Percentiles rank a stretch among this genome's conserved stretches.
These are phyloP conservation scores for Trichopus zeylanicus DNA, from an alignment of 116 monocot species.

Conservation along the genomic window DNA sequence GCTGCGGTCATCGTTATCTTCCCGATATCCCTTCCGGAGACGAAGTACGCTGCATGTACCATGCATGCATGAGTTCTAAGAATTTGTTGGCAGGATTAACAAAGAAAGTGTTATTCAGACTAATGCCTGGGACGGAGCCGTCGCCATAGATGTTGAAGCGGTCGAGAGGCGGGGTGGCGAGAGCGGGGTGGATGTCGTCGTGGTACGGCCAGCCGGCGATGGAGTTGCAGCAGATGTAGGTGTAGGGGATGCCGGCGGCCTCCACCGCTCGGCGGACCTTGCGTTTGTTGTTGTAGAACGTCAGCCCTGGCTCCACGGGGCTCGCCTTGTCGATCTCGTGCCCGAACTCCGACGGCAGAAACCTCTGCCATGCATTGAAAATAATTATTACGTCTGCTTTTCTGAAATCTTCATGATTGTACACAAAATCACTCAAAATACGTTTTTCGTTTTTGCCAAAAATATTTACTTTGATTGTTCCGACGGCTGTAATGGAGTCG, in stretches of 20 bases:
- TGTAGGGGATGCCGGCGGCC: conserved; percentile 39
- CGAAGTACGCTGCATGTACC: conserved; percentile 34
- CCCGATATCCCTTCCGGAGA: conserved; percentile 41
- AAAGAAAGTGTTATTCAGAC: neutral
- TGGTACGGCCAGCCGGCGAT: conserved; percentile 46
- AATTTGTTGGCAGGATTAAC: neutral
- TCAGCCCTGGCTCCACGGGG: conserved; percentile 39
- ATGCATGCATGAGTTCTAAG: neutral
- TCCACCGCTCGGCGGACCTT: conserved; percentile 37
- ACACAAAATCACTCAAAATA: no score
- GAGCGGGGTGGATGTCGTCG: conserved; percentile 31
- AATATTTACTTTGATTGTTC: conserved; percentile 27
- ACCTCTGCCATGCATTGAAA: conserved; percentile 32
- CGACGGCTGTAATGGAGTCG: conserved; percentile 26
- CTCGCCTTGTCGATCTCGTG: conserved; percentile 44
- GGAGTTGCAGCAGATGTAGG: conserved; percentile 54
- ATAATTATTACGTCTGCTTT: no score
- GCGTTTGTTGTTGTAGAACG: conserved; percentile 30
- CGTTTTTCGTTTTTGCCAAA: neutral
- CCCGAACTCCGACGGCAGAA: conserved; percentile 63
- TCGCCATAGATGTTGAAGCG: conserved; percentile 40
- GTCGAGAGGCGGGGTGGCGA: conserved; percentile 27
- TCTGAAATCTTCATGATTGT: no score
- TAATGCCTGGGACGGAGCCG: conserved; percentile 23
- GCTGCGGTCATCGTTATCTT: conserved; percentile 36